Evolutionary conservation across 306 rosid species (phyloP).

Genomic region (Cajanus cajan): DNA sequence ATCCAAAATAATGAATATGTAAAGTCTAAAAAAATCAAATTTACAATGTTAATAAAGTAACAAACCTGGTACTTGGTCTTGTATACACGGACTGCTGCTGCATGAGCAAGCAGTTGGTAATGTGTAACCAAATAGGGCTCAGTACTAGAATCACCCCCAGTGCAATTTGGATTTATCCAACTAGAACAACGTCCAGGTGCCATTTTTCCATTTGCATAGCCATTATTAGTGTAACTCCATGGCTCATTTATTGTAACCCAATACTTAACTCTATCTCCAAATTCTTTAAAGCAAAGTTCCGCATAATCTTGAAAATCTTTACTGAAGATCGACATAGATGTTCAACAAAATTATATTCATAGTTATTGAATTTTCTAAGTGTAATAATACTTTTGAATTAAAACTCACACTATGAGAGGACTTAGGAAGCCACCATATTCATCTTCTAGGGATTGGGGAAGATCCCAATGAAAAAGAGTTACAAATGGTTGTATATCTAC

Average conservation of each 20-base stretch:
- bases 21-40: not conserved
- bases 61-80: constrained; percentile 29
- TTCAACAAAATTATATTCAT: not conserved
- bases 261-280: constrained; percentile 59
- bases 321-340: not conserved
- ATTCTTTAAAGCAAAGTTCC: constrained; percentile 36
- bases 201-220: constrained; percentile 38
- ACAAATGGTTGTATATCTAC: constrained; percentile 50
- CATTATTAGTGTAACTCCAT: constrained; percentile 16
- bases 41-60: not conserved
- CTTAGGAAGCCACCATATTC: constrained; percentile 55
- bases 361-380: not conserved
- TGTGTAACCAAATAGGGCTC: constrained; percentile 31
- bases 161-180: constrained; percentile 31
- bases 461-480: constrained; percentile 70
- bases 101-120: constrained; percentile 34
- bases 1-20: not conserved
- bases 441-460: constrained; percentile 58
- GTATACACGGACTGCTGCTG: constrained; percentile 12
- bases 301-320: constrained; percentile 35
- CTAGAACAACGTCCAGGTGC: constrained; percentile 40
- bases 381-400: not conserved
- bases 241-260: constrained; percentile 74
- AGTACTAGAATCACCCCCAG: constrained; percentile 22
- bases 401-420: constrained; percentile 32